These are phyloP conservation scores for Amauroascus verrucosus DNA, from an alignment of 2,329 filamentous ascomycete species.

Conservation along the genomic window DNA sequence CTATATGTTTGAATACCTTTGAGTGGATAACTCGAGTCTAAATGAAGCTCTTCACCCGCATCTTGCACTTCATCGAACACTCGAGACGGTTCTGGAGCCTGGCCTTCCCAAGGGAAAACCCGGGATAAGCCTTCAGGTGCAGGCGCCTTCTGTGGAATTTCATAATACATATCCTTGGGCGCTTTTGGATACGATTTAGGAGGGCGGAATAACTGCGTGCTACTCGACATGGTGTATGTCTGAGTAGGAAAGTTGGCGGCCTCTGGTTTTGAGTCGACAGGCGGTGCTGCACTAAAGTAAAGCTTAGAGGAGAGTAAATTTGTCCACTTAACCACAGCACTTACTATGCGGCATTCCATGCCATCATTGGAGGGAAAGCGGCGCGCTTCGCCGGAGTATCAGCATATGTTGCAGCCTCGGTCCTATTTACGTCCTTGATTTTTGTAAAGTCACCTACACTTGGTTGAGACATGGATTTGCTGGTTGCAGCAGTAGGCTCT, in stretches of 20 bases:
- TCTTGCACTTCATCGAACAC: constrained; percentile 32
- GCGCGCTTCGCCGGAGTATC: constrained; percentile 36
- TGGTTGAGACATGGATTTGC: constrained; percentile 4
- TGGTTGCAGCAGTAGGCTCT: background rate
- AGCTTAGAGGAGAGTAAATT: constrained; percentile 15
- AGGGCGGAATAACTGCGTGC: constrained; percentile 63
- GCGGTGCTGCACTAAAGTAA: constrained; percentile 48
- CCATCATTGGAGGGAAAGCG: constrained; percentile 48
- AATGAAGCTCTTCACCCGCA: constrained; percentile 13
- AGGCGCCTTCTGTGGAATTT: constrained; percentile 54
- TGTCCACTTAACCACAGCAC: constrained; percentile 18
- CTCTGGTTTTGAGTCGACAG: constrained; percentile 64
- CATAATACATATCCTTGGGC: constrained; percentile 79
- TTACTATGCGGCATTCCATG: constrained; percentile 55
- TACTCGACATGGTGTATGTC: constrained; percentile 74
- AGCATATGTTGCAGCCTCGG: constrained; percentile 24
- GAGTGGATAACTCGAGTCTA: background rate
- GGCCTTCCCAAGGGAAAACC: constrained; percentile 85
- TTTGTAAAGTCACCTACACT: constrained; percentile 11
- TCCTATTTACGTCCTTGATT: constrained; percentile 7
- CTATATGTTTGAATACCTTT: constrained; percentile 12
- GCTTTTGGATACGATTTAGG: constrained; percentile 70
- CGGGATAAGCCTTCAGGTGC: constrained; percentile 51
- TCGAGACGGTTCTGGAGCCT: constrained; percentile 50
- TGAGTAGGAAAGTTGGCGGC: constrained; percentile 69